Base-by-base conservation (phyloP, 352 stramenopile species). In the Globisporangium camurandrum region DNA sequence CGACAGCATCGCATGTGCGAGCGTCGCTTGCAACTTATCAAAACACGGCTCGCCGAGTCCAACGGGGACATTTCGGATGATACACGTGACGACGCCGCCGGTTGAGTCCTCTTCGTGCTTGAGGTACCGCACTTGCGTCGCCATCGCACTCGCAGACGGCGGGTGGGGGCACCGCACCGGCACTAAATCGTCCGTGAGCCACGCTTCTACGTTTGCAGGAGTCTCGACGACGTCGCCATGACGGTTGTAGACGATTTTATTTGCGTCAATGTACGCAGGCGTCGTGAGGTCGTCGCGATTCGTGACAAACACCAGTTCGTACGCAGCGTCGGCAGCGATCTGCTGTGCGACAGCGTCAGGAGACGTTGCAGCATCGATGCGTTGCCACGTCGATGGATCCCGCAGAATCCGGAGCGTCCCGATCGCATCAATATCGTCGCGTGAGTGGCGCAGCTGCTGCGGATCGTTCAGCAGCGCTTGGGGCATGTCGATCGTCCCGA, bases 1-100 rank as follows among this genome's bases (percentile, higher is more conserved):
- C 28, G 94, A 98, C 68, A 99, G 93, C 78, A 98, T 99, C 28
- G 96, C 96, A 71, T 99, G 98, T 28, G 96, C 97, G 34, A 99
- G 72, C 51, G 98, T 81, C 16, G 97, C 97, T 66, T 99, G 96
- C 30, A 99, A 79, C 79, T 99, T 99, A 78, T 99, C 97, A 70
- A 99, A 99, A 50, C 97, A 98, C 17, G 97, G 96, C 56, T 97
- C 85, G n/a, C 97, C 97, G 8, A 99, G 65, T 45, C 97, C 96
- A 19, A 97, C 86, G 0, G 95, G 96, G 19, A 97, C 96, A 60
- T 99, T 98, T 45, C 94, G 80, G 45, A 96, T 97, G 31, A 99
- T 88, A 52, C 95, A 98, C 23, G 95, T 98, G 11, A 99, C 93
- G 10, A 98, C 93, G 27, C 97, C 96, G 27, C 97, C 84, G 3